phyloP scores from a whole-genome alignment of 176 grass and related monocot species.

The Avena eriantha region DNA sequence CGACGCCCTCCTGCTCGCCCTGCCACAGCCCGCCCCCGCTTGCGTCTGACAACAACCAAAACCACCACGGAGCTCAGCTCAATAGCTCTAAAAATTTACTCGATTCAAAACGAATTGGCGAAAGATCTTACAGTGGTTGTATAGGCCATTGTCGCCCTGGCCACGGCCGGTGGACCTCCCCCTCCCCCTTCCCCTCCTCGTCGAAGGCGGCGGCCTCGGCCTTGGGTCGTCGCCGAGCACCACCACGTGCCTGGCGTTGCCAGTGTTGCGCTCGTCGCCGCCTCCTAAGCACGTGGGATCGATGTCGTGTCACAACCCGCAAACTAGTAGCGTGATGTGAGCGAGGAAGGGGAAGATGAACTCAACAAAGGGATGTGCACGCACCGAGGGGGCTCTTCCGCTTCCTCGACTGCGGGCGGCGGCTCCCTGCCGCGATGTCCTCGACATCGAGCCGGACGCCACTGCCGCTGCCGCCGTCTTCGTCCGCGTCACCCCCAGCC shows the following conservation, averaged over 20 bases:
- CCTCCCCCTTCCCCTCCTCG: constrained; percentile 26
- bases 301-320: neutral
- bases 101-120: neutral
- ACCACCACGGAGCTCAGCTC: neutral
- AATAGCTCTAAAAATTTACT: neutral
- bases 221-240: constrained; percentile 84
- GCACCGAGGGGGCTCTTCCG: constrained; percentile 59
- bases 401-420: constrained; percentile 51
- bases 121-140: constrained; percentile 84
- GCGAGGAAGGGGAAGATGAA: neutral
- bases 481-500: constrained; percentile 32
- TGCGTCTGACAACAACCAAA: constrained; percentile 60
- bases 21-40: constrained; percentile 81
- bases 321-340: neutral
- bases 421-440: constrained; percentile 26
- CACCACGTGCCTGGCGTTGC: constrained; percentile 43
- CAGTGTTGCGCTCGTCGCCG: constrained; percentile 7
- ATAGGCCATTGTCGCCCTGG: constrained; percentile 48
- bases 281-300: constrained; percentile 26
- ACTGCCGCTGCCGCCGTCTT: neutral
- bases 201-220: constrained; percentile 21
- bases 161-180: constrained; percentile 12
- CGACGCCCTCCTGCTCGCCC: constrained; percentile 76
- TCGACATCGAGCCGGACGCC: constrained; percentile 42
- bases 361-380: constrained; percentile 37